Conservation (phyloP, 805 yeast genomes). For the Pichia cabralensis region DNA sequence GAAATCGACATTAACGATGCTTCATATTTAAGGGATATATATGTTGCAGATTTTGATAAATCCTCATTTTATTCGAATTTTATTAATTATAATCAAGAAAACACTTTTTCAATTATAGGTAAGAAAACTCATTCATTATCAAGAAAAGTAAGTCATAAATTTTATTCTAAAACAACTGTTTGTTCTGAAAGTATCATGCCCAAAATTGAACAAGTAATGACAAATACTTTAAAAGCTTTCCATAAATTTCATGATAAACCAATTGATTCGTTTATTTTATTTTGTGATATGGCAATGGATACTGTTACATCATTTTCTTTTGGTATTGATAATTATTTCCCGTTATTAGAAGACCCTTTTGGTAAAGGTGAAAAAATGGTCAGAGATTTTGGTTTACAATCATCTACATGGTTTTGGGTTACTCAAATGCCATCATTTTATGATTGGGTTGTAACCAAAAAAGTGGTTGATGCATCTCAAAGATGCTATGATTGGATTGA, state of each 20-base stretch:
- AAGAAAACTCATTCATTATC: conserved; percentile 37
- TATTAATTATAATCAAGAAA: conserved; percentile 44
- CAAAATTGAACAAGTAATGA: conserved; percentile 27
- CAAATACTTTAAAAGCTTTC: conserved; percentile 20
- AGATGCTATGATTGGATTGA: conserved; percentile 37
- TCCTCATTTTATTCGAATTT: conserved; percentile 50
- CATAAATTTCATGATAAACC: conserved; percentile 16
- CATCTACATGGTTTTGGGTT: conserved; percentile 58
- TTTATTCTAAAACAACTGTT: conserved; percentile 36
- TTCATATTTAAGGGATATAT: conserved; percentile 43
- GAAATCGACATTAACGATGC: conserved; percentile 51
- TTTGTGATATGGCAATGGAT: conserved; percentile 66
- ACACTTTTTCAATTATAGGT: conserved; percentile 48
- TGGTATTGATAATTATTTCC: conserved; percentile 39
- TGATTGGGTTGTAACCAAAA: conserved; percentile 30
- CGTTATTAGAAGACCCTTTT: conserved; percentile 31
- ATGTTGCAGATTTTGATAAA: conserved; percentile 47
- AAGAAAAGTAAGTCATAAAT: conserved; percentile 31
- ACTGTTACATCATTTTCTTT: conserved; percentile 52
- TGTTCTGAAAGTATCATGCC: conserved; percentile 24
- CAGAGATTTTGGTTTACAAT: conserved; percentile 36
- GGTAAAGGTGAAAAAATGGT: conserved; percentile 33
- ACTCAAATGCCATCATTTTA: conserved; percentile 49
- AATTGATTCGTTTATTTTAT: conserved; percentile 50
- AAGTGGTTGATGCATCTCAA: conserved; percentile 29